Conservation (phyloP, 805 yeast species). For the Danielozyma ontarioensis region DNA sequence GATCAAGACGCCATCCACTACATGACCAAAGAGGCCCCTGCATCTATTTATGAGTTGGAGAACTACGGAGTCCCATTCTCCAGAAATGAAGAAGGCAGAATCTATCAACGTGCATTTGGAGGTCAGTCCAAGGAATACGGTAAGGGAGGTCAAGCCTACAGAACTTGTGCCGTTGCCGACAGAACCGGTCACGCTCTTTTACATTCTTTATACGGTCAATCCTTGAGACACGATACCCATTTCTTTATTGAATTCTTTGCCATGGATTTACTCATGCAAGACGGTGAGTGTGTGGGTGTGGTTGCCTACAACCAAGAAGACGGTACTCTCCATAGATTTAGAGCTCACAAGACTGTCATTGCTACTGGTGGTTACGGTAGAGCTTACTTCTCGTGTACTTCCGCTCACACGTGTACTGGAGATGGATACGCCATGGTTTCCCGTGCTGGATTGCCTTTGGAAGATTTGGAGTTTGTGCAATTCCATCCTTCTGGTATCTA, state of each 20-base stretch:
- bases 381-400: slow-evolving; percentile 97
- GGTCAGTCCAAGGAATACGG: slow-evolving; percentile 95
- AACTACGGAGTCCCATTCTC: slow-evolving; percentile 98
- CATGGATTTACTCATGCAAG: slow-evolving; percentile 86
- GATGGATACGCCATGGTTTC: slow-evolving; percentile 98
- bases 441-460: slow-evolving; percentile 96
- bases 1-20: slow-evolving; percentile 99
- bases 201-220: slow-evolving; percentile 95
- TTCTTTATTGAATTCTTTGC: slow-evolving; percentile 98
- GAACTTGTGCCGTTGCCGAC: slow-evolving; percentile 99
- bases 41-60: slow-evolving; percentile 92
- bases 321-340: slow-evolving; percentile 96
- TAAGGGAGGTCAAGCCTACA: slow-evolving; percentile 98
- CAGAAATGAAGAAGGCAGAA: slow-evolving; percentile 92
- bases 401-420: slow-evolving; percentile 99
- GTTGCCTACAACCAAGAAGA: slow-evolving; percentile 98
- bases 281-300: slow-evolving; percentile 95
- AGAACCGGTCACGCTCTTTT: slow-evolving; percentile 97
- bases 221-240: slow-evolving; percentile 93
- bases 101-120: slow-evolving; percentile 98
- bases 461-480: slow-evolving; percentile 96
- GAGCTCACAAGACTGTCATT: slow-evolving; percentile 91
- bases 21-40: slow-evolving; percentile 98
- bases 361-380: slow-evolving; percentile 99
- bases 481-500: slow-evolving; percentile 99